A percentile compares a stretch with the other conserved stretches of the same genome.
These are phyloP conservation scores for Globisporangium cystogenes DNA, from an alignment of 352 stramenopile species.

Conservation along the genomic window DNA sequence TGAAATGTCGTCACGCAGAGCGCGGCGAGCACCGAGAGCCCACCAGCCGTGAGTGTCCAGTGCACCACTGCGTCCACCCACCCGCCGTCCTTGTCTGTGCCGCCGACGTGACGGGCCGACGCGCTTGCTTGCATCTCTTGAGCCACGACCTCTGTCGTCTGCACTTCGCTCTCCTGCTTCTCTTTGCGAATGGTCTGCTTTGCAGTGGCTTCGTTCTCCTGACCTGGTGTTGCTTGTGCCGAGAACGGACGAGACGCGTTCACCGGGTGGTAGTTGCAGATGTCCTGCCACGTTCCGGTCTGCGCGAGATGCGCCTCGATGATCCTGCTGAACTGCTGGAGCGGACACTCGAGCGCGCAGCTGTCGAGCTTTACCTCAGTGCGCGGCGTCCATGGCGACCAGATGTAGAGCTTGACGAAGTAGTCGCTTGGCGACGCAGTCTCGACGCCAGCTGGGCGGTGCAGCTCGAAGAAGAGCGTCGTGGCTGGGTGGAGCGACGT, in stretches of 20 bases:
- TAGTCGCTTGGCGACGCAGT: conserved; percentile 13
- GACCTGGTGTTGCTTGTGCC: not conserved
- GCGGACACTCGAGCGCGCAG: conserved; percentile 50
- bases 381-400: conserved; percentile 49
- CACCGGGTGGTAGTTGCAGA: conserved; percentile 64
- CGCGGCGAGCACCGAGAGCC: conserved; percentile 8
- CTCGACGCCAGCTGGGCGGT: conserved; percentile 17
- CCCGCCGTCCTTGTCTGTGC: not conserved
- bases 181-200: not conserved
- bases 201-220: not conserved
- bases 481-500: conserved; percentile 61
- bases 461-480: conserved; percentile 74
- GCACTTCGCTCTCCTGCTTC: not conserved
- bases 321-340: conserved; percentile 48
- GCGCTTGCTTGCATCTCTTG: not conserved
- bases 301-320: conserved; percentile 46
- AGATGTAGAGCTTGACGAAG: conserved; percentile 66
- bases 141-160: not conserved
- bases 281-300: conserved; percentile 66
- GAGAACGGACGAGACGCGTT: conserved; percentile 14
- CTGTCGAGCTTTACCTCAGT: conserved; percentile 54
- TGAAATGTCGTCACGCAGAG: conserved; percentile 12
- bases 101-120: not conserved
- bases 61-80: not conserved
- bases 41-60: conserved; percentile 9